phyloP scores from a whole-genome alignment of 768 basidiomycete species.

The Amanita inopinata region DNA sequence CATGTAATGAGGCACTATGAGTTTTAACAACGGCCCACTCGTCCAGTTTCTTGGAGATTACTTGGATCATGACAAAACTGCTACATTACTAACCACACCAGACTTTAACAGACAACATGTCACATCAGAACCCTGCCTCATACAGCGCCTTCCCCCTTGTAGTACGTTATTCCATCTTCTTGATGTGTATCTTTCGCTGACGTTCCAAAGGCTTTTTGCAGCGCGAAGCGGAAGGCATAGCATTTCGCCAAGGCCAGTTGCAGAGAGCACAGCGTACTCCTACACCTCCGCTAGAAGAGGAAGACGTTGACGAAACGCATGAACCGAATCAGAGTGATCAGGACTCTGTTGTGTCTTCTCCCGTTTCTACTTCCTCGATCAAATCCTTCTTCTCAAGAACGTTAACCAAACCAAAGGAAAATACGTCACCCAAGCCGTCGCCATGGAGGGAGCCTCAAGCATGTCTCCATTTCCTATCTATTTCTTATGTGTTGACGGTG shows the following conservation, averaged over 20 bases:
- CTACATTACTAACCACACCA: constrained; percentile 5
- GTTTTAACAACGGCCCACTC: constrained; percentile 46
- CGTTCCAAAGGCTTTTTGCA: constrained; percentile 48
- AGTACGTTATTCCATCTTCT: constrained; percentile 28
- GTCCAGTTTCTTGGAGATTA: constrained; percentile 24
- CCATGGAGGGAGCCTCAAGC: constrained; percentile 22
- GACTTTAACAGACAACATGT: constrained; percentile 28
- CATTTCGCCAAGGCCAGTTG: constrained; percentile 23
- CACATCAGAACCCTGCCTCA: constrained; percentile 47
- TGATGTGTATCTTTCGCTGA: constrained; percentile 6
- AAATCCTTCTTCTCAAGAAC: constrained; percentile 22
- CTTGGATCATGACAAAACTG: constrained; percentile 14
- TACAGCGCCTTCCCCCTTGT: constrained; percentile 57
- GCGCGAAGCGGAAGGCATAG: constrained; percentile 57
- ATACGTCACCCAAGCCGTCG: constrained; percentile 10
- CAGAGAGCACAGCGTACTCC: constrained; percentile 10
- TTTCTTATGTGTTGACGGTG: constrained; percentile 19
- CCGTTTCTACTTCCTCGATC: constrained; percentile 23
- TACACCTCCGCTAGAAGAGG: constrained; percentile 13
- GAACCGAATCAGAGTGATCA: constrained; percentile 6
- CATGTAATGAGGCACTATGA: constrained; percentile 16
- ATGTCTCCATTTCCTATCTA: constrained; percentile 2
- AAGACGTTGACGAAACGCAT: constrained; percentile 15
- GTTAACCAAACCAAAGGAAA: constrained; percentile 13
- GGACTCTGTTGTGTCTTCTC: constrained; percentile 12